Evolutionary conservation across 805 yeast genomes (phyloP), one percentile per base, ranked within the genome.

Genomic region (Nakazawaea molendinolei): DNA sequence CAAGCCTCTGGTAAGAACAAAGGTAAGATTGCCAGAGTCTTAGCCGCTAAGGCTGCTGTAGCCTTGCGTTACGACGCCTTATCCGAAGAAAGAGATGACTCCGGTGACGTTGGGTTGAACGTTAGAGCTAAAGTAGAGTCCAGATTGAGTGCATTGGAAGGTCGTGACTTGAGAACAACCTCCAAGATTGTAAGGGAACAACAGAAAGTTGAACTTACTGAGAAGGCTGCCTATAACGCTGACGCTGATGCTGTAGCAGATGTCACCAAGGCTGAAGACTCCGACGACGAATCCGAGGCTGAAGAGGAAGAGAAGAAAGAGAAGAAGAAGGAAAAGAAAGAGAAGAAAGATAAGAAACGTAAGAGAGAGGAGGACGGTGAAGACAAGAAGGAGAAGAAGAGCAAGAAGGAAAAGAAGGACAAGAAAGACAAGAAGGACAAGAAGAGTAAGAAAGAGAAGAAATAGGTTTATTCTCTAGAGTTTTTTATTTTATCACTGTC

Each of bases 11-110:
- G 96, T 65, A 84, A 84, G 67, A 92, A 92, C 71, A 92, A 92
- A 74, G 98, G 98, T 70, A 92, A 89, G 72, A 86, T 92, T 60
- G 97, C 98, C 41, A 82, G 98, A 71, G 95, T 92, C 49, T 76
- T 92, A 46, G 98, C 98, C 51, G 97, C 97, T 42, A 92, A 92
- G 71, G 95, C 97, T 49, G 95, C 98, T 38, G 94, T 92, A 53
- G 85, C 96, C 44, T 71, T 90, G 51, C 85, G 98, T 72, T 90
- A 84, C 61, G 98, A 92, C 68, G 95, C 97, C 22, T 71, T 92
- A 44, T 82, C 97, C 46, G 98, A 92, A 69, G 97, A 92, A 53
- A 79, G 97, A 64, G 95, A 86, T 51, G 97, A 92, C 55, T 76
- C 86, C 44, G 96, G 97, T 46, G 95, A 89, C 50, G 73, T 89